Base-by-base conservation (phyloP, 106 monocot species). In the Narthecium ossifragum region DNA sequence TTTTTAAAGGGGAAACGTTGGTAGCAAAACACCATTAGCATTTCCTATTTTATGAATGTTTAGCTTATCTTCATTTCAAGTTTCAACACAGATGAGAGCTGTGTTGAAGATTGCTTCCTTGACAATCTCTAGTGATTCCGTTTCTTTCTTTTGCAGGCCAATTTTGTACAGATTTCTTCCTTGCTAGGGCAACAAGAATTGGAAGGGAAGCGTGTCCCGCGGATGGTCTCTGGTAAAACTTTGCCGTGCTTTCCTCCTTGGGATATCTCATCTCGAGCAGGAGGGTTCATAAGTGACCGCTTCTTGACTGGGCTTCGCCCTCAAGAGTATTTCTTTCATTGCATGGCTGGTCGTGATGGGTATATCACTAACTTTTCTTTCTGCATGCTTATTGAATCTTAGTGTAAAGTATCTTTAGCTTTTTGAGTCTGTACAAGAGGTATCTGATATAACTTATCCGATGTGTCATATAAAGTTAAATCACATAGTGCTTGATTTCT, bases 261-360 rank as follows among this genome's bases (percentile, higher is more conserved):
- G 89, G 98, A 98, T 72, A 82, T 65, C 60, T 74, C 91, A 41
- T 73, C 84, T 45, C 66, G 91, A 15, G 75, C 91, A 31, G 91
- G 98, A 34, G 98, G 98, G 0, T 98, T 91, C 34, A 88, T 91
- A 25, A 69, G 91, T 65, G 98, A 98, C 61, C 86, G 98, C 5
- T 98, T 98, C 77, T 74, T 98, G 41, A 85, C 91, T 38, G 98
- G 91, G 43, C 78, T 98, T 39, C 91, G 87, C 8, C 98, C 98
- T 55, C 98, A 98, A 62, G 98, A 98, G 45, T 98, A 91, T 63
- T 98, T 81, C 51, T 98, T 98, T 34, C 98, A 98, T 59, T 98
- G 91, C 70, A 98, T 98, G 98, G 91, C 98, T 54, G 91, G 98
- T 34, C 87, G 98, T 64, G 98, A 98, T 55, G 98, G 98, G 98